phyloP scores from a whole-genome alignment of 345 rosid genomes.

The Bruguiera sexangula region DNA sequence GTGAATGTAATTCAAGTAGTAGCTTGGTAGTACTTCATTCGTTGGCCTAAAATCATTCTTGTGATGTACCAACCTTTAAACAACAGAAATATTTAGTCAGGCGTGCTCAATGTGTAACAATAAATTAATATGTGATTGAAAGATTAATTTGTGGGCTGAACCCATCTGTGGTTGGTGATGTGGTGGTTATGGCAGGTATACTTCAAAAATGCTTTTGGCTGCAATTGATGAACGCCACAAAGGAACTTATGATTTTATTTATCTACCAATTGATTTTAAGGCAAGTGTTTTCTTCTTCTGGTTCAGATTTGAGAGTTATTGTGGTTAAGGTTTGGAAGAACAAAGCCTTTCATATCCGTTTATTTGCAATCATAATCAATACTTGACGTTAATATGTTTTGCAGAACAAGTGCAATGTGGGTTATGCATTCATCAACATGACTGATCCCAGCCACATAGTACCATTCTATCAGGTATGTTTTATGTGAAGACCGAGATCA shows the following conservation, averaged over 20 bases:
- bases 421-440: conserved; percentile 75
- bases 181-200: conserved; percentile 47
- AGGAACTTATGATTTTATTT: conserved; percentile 67
- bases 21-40: neutral
- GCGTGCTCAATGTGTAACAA: neutral
- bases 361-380: neutral
- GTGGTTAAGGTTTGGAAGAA: neutral
- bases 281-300: conserved; percentile 30
- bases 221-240: conserved; percentile 62
- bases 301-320: neutral
- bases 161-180: neutral
- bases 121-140: neutral
- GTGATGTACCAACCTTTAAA: neutral
- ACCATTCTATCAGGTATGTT: conserved; percentile 54
- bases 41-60: neutral
- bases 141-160: neutral
- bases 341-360: neutral
- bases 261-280: conserved; percentile 75
- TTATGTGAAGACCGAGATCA: neutral
- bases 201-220: conserved; percentile 71
- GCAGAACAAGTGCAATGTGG: conserved; percentile 73
- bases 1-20: neutral
- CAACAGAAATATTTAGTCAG: neutral
- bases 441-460: conserved; percentile 48
- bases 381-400: conserved; percentile 14